Conservation (phyloP, 805 yeast species). For the Priceomyces castillae region DNA sequence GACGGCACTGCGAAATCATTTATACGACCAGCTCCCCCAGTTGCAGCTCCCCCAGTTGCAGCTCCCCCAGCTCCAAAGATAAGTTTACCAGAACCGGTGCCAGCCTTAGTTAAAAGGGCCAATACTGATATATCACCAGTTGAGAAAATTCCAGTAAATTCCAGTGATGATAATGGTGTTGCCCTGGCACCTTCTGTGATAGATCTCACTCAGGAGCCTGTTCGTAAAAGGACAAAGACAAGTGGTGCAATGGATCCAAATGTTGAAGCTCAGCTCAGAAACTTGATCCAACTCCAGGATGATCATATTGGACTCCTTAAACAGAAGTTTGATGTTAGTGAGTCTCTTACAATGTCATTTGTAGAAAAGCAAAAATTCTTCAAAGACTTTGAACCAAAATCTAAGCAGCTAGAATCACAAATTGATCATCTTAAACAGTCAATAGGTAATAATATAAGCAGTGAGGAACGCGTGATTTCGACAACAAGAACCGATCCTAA, state of each 20-base stretch:
- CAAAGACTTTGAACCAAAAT: conserved; percentile 23
- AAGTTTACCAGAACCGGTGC: background rate
- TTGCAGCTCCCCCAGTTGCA: background rate
- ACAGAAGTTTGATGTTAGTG: conserved; percentile 30
- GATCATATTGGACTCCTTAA: conserved; percentile 25
- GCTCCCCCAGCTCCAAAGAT: background rate
- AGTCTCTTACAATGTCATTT: conserved; percentile 36
- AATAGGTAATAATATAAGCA: background rate
- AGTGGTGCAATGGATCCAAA: background rate
- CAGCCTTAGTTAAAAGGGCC: background rate
- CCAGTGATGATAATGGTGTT: background rate
- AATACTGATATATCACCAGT: background rate
- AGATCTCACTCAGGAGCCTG: conserved; percentile 3
- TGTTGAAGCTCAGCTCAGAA: background rate
- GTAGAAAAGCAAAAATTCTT: conserved; percentile 34
- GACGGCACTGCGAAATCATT: background rate
- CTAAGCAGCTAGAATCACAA: conserved; percentile 16
- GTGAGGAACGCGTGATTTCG: background rate
- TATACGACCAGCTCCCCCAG: background rate
- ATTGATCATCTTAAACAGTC: background rate
- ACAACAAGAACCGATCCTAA: background rate
- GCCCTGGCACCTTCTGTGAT: conserved; percentile 2
- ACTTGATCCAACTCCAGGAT: conserved; percentile 22
- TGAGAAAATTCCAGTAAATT: too few species aligned
- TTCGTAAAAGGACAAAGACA: background rate